phyloP scores from a whole-genome alignment of 2,329 filamentous ascomycete genomes.

The Grosmannia huntii region DNA sequence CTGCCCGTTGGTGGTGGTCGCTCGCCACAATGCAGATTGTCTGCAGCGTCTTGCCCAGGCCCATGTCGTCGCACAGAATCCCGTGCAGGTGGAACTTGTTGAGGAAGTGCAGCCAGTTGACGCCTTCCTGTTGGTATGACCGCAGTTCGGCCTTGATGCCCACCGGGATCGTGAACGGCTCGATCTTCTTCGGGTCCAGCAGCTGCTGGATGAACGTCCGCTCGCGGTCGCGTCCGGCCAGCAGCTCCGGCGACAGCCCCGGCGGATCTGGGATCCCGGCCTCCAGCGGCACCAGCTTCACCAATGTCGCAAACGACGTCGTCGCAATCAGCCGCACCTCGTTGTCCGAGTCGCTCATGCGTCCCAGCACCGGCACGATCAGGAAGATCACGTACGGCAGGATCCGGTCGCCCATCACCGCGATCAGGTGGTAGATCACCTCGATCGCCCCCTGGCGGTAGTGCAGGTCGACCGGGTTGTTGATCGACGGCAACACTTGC shows the following conservation, averaged over 20 bases:
- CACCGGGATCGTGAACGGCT: conserved; percentile 84
- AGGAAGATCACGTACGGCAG: conserved; percentile 97
- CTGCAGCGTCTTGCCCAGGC: conserved; percentile 92
- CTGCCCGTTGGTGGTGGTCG: conserved; percentile 85
- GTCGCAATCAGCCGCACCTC: conserved; percentile 90
- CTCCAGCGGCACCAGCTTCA: conserved; percentile 93
- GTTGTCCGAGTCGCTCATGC: conserved; percentile 97
- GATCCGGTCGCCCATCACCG: conserved; percentile 94
- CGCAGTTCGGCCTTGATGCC: conserved; percentile 94
- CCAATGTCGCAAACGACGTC: conserved; percentile 90
- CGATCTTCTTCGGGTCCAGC: conserved; percentile 92
- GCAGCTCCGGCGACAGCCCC: conserved; percentile 74
- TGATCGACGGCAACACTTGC: conserved; percentile 82
- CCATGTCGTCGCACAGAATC: conserved; percentile 98
- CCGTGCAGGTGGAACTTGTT: conserved; percentile 97
- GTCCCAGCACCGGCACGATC: conserved; percentile 88
- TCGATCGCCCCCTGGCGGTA: conserved; percentile 90
- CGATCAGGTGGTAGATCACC: conserved; percentile 90
- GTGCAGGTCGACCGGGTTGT: conserved; percentile 75
- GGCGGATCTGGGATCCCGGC: conserved; percentile 95
- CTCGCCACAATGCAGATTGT: conserved; percentile 97
- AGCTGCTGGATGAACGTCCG: conserved; percentile 95
- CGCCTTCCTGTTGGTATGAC: conserved; percentile 95
- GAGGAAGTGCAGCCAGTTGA: conserved; percentile 97
- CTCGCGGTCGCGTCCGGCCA: conserved; percentile 85